These are phyloP conservation scores for Schrenkiella parvula DNA, from an alignment of 345 rosid species.

Conservation along the genomic window DNA sequence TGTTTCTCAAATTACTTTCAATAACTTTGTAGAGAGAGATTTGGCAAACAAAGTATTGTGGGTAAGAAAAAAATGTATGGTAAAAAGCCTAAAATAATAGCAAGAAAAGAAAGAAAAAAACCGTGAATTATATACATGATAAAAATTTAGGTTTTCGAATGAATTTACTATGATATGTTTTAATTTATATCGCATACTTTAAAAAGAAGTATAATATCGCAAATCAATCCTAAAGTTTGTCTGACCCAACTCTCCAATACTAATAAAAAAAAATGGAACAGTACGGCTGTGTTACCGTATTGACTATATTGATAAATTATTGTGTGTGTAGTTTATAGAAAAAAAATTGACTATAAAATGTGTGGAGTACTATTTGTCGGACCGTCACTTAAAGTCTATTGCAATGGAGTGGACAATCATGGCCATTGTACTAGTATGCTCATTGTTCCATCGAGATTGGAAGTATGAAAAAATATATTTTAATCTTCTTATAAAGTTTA, in stretches of 20 bases:
- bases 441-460: conserved; percentile 2
- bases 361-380: neutral
- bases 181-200: neutral
- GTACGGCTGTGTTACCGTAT: neutral
- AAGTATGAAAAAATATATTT: neutral
- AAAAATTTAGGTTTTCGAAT: neutral
- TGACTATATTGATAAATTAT: neutral
- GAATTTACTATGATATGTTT: neutral
- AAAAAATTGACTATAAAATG: neutral
- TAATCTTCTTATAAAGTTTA: neutral
- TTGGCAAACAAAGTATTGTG: neutral
- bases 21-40: neutral
- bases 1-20: too few relatives aligned
- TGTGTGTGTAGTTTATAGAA: too few relatives aligned
- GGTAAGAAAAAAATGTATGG: neutral
- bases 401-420: neutral
- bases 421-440: neutral
- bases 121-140: neutral
- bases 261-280: too few relatives aligned
- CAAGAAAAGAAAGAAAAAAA: neutral
- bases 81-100: neutral
- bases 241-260: neutral
- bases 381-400: conserved; percentile 12
- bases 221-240: neutral
- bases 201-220: neutral